phyloP scores from a whole-genome alignment of 805 yeast species.

The Lipomyces sp. region DNA sequence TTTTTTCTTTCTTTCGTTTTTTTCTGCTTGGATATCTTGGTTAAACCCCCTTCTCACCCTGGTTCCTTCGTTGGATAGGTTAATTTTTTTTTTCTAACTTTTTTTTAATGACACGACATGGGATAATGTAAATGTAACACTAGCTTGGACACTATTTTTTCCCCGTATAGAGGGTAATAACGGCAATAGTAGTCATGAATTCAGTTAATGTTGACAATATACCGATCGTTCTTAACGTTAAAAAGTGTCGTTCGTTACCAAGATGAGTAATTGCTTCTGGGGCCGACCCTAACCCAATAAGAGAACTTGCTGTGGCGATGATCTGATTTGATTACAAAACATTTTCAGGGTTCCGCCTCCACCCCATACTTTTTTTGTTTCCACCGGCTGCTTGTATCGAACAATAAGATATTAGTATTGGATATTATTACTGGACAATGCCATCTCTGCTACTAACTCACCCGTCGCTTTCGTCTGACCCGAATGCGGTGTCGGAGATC shows the following conservation, averaged over 20 bases:
- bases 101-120: neutral
- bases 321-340: neutral
- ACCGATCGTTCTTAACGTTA: too few species aligned
- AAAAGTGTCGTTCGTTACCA: too few species aligned
- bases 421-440: conserved; percentile 17
- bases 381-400: conserved; percentile 15
- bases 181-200: neutral
- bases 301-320: neutral
- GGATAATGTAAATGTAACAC: neutral
- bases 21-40: neutral
- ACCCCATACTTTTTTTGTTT: too few species aligned
- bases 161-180: neutral
- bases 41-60: neutral
- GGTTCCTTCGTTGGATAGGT: neutral
- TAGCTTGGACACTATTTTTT: neutral
- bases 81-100: neutral
- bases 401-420: conserved; percentile 18
- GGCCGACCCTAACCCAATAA: neutral
- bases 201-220: neutral
- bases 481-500: conserved; percentile 23
- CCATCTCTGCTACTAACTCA: conserved; percentile 34
- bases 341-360: too few species aligned
- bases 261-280: too few species aligned
- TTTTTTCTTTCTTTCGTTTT: too few species aligned
- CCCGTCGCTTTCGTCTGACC: conserved; percentile 37